Evolutionary conservation across 495 filamentous ascomycete species (phyloP).

Genomic region (Penicillium malachiteum): DNA sequence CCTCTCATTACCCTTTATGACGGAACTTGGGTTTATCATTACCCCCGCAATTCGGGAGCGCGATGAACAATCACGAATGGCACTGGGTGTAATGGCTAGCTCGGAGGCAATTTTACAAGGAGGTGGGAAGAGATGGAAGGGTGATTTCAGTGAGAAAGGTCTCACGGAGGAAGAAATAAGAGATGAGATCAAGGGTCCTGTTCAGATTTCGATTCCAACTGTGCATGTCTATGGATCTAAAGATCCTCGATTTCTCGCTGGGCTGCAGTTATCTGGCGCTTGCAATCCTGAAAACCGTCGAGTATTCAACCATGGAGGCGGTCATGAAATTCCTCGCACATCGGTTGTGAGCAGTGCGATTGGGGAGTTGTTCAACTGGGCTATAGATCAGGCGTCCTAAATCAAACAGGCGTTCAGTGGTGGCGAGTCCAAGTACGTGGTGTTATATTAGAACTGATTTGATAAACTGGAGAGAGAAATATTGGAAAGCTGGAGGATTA

Average conservation of each 20-base stretch:
- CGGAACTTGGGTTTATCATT: slow-evolving; percentile 50
- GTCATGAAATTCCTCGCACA: slow-evolving; percentile 54
- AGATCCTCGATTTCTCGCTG: slow-evolving; percentile 55
- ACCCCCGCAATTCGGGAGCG: slow-evolving; percentile 40
- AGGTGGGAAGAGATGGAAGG: slow-evolving; percentile 30
- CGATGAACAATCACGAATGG: slow-evolving; percentile 29
- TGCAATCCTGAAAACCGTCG: slow-evolving; percentile 48
- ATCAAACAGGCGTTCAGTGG: no score
- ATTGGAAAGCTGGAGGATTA: no score
- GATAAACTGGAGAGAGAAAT: neutral
- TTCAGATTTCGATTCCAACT: slow-evolving; percentile 56
- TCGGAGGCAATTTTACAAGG: slow-evolving; percentile 27
- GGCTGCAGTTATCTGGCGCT: slow-evolving; percentile 54
- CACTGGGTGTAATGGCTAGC: slow-evolving; percentile 26
- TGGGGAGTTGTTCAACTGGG: slow-evolving; percentile 43
- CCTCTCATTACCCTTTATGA: slow-evolving; percentile 46
- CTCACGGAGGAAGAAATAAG: slow-evolving; percentile 56
- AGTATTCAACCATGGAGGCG: slow-evolving; percentile 54
- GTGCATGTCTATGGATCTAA: slow-evolving; percentile 60
- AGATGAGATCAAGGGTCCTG: slow-evolving; percentile 34
- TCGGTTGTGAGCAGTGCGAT: slow-evolving; percentile 32
- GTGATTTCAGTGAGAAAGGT: slow-evolving; percentile 21
- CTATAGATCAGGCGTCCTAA: slow-evolving; percentile 11
- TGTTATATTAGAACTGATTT: neutral
- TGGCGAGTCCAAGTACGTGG: no score